A percentile compares a stretch with the other conserved stretches of the same genome.
Conservation (phyloP, 805 yeast genomes). For the Grigorovia yakushimaensis region DNA sequence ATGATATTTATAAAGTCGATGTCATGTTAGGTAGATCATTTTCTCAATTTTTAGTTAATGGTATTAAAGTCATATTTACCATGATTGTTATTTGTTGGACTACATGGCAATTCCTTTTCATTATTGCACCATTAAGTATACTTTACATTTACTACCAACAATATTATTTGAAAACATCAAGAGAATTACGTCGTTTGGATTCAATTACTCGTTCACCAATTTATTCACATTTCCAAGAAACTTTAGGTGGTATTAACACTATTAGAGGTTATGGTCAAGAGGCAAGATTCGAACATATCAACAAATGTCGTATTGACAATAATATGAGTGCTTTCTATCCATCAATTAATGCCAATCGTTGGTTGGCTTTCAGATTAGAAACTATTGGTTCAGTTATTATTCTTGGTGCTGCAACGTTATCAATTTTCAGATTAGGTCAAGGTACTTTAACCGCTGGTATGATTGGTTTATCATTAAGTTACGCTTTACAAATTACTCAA, state of each 20-base stretch:
- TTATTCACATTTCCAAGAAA: conserved; percentile 77
- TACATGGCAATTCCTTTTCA: conserved; percentile 74
- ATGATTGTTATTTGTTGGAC: conserved; percentile 71
- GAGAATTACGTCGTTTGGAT: conserved; percentile 76
- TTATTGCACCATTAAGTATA: conserved; percentile 59
- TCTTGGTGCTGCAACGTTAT: conserved; percentile 72
- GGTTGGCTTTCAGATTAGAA: conserved; percentile 94
- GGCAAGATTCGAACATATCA: conserved; percentile 52
- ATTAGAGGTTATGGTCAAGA: conserved; percentile 67
- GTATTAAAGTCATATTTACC: conserved; percentile 61
- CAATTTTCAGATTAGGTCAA: conserved; percentile 56
- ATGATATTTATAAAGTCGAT: conserved; percentile 83
- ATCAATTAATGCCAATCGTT: conserved; percentile 84
- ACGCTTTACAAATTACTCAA: conserved; percentile 88
- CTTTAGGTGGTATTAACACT: conserved; percentile 64
- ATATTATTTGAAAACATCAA: conserved; percentile 63
- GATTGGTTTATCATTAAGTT: conserved; percentile 88
- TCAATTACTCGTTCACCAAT: conserved; percentile 74
- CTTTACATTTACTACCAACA: conserved; percentile 66
- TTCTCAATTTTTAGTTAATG: conserved; percentile 54
- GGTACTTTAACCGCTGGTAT: conserved; percentile 80
- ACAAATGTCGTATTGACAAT: conserved; percentile 64
- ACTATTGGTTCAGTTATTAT: conserved; percentile 84
- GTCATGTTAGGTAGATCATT: conserved; percentile 65
- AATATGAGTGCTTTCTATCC: conserved; percentile 93